phyloP scores from a whole-genome alignment of 306 rosid genomes.

The Geum urbanum region DNA sequence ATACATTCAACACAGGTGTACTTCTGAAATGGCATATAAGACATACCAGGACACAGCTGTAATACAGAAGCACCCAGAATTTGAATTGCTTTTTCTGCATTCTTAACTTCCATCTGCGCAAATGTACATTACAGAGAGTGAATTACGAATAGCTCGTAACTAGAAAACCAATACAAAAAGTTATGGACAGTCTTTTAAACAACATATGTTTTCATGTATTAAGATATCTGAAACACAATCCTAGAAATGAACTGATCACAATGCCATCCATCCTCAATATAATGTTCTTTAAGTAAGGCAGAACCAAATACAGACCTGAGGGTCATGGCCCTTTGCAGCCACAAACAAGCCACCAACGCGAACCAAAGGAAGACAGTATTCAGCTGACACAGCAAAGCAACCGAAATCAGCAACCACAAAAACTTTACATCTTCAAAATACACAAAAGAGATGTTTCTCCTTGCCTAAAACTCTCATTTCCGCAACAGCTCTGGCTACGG shows the following conservation, averaged over 20 bases:
- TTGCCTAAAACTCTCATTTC: conserved; percentile 83
- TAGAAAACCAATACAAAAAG: conserved; percentile 1
- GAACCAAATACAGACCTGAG: conserved; percentile 46
- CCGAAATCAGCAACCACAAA: conserved; percentile 12
- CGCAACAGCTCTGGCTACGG: conserved; percentile 91
- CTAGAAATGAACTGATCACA: background rate
- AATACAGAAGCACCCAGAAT: conserved; percentile 72
- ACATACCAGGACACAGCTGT: conserved; percentile 64
- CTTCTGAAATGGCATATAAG: background rate
- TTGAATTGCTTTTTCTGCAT: conserved; percentile 73
- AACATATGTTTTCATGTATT: background rate
- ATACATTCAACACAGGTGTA: background rate
- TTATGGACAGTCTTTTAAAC: background rate
- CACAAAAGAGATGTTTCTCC: conserved; percentile 13
- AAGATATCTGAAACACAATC: background rate
- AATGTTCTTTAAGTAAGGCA: background rate
- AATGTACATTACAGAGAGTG: conserved; percentile 18
- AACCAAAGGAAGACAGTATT: conserved; percentile 90
- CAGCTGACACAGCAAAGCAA: conserved; percentile 53
- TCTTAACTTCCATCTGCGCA: conserved; percentile 65
- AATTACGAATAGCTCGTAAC: conserved; percentile 13
- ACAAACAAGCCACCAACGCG: conserved; percentile 83
- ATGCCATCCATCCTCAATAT: background rate
- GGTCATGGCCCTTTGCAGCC: conserved; percentile 86
- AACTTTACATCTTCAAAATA: conserved; percentile 17